These are phyloP conservation scores for Peziza echinospora DNA, from an alignment of 495 filamentous ascomycete species.

Conservation along the genomic window DNA sequence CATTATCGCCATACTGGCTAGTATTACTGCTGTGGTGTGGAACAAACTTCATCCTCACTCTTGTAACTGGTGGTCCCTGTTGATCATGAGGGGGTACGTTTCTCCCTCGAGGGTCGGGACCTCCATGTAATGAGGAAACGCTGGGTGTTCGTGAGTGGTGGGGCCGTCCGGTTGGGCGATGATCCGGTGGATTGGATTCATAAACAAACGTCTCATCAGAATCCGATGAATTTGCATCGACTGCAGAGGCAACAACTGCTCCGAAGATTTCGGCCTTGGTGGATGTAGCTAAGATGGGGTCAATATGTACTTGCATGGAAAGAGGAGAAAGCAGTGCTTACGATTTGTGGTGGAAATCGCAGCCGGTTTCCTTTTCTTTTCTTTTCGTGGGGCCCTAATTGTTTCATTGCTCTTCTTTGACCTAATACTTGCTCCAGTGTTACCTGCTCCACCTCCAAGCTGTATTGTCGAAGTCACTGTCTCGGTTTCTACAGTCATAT, in stretches of 20 bases:
- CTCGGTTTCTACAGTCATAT: slow-evolving; percentile 97
- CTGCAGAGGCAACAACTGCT: slow-evolving; percentile 80
- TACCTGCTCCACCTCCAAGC: slow-evolving; percentile 41
- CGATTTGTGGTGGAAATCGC: slow-evolving; percentile 37
- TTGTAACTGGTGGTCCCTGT: slow-evolving; percentile 45
- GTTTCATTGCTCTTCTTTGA: slow-evolving; percentile 81
- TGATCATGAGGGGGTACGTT: slow-evolving; percentile 34
- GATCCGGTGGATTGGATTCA: slow-evolving; percentile 75
- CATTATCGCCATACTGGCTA: background rate
- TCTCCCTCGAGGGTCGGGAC: slow-evolving; percentile 51
- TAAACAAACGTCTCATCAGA: slow-evolving; percentile 98
- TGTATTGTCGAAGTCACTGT: slow-evolving; percentile 83
- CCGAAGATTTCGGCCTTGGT: slow-evolving; percentile 98
- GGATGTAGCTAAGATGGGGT: slow-evolving; percentile 33
- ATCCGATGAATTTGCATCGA: slow-evolving; percentile 79
- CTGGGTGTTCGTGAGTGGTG: slow-evolving; percentile 93
- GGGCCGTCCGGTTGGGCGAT: slow-evolving; percentile 44
- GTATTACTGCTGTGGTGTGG: slow-evolving; percentile 47
- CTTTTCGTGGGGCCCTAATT: slow-evolving; percentile 63
- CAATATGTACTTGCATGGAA: background rate
- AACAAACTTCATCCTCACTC: slow-evolving; percentile 97
- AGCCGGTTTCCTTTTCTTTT: slow-evolving; percentile 63
- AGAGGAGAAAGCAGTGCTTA: slow-evolving; percentile 6
- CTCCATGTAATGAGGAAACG: slow-evolving; percentile 56
- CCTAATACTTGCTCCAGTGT: slow-evolving; percentile 50